Evolutionary conservation across 345 rosid species (phyloP), one percentile per base, ranked within the genome.

Genomic region (Populus euphratica): DNA sequence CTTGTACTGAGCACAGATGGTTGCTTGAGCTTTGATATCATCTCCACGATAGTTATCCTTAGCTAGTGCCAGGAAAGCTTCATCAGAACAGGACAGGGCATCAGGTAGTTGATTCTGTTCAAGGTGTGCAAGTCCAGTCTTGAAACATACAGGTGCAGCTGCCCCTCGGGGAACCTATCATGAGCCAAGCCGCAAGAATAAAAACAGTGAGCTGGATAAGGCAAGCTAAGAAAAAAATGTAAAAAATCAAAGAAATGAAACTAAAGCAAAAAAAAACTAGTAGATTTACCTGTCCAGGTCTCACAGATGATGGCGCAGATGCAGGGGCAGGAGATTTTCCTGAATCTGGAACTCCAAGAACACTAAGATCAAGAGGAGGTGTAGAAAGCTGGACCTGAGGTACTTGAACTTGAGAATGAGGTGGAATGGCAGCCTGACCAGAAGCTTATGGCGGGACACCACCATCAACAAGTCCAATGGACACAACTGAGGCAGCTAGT

Each of bases 91-190:
- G 71, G 98, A 93, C 74, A 96, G 81, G 52, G 99, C 97, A 88
- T 96, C 99, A 14, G 98, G 85, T 73, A 96, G 99, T 82, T 96
- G 99, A 83, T 96, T 96, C 85, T 87, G 99, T 83, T 96, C 98
- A 76, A 96, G 98, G 86, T 93, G 99, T 73, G 93, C 93, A 79
- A 96, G 93, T 73, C 99, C 99, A 74, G 80, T 88, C 89, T 92
- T 96, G 88, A 96, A 96, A 86, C 99, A 96, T 70, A 89, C 72
- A 7, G 99, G 70, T 84, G 99, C 94, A 79, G 92, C 88, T 52
- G 98, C 98, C 71, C 99, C 98, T 72, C 97, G 91, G 50, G 97
- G 98, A 87, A 93, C 97, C 99, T 96, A 83, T 64, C 31, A 78
- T 17, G 16, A 68, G 29, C 73, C 27, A 70, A 78, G n/a, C 68